Percentiles rank a stretch among this genome's conserved stretches.
Conservation (phyloP, 352 stramenopile genomes). For the Globisporangium perplexum region DNA sequence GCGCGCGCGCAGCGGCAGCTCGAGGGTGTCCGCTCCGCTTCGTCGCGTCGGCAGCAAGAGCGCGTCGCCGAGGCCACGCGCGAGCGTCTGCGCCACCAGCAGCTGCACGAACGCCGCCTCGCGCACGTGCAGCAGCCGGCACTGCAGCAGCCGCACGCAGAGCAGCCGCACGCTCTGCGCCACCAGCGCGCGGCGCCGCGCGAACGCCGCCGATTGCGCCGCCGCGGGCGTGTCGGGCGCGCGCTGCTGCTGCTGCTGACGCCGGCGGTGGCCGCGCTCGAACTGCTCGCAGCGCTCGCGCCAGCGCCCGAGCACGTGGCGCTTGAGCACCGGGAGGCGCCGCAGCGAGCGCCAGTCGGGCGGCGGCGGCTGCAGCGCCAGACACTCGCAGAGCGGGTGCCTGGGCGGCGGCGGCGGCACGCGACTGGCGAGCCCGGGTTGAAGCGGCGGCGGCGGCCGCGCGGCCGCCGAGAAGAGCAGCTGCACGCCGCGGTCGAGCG, state of each 20-base stretch:
- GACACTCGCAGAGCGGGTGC: constrained; percentile 42
- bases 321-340: constrained; percentile 43
- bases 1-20: constrained; percentile 19
- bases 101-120: constrained; percentile 14
- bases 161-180: constrained; percentile 24
- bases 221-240: constrained; percentile 1
- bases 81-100: constrained; percentile 6
- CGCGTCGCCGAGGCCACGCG: constrained; percentile 10
- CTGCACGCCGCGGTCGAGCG: constrained; percentile 25
- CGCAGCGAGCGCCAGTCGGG: constrained; percentile 21
- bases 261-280: constrained; percentile 1
- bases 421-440: not conserved
- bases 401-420: not conserved
- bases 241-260: not conserved
- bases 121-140: constrained; percentile 21
- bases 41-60: constrained; percentile 1
- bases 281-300: constrained; percentile 12
- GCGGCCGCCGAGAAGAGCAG: constrained; percentile 27
- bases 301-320: constrained; percentile 33
- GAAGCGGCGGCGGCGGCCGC: not conserved
- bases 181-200: constrained; percentile 11
- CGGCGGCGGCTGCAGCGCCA: constrained; percentile 11
- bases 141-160: constrained; percentile 33
- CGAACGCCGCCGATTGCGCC: constrained; percentile 4
- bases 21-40: not conserved